Base-by-base conservation (phyloP, 768 basidiomycete genomes). In the Auriculariales sp. region DNA sequence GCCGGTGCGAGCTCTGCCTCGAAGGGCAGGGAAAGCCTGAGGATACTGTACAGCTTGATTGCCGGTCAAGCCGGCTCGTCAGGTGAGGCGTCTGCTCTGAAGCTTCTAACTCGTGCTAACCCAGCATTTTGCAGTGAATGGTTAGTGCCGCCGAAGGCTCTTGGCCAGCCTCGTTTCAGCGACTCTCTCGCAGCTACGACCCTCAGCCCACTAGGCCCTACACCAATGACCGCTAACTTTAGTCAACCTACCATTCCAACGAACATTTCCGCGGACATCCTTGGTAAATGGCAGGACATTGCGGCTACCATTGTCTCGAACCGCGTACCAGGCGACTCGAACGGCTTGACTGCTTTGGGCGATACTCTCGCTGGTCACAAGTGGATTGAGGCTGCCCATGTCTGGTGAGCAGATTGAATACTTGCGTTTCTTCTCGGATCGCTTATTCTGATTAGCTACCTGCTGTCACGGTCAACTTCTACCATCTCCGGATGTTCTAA, bases 311-410 rank as follows among this genome's bases (percentile, higher is more conserved):
- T 94, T 49, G 58, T 90, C 19, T 78, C 81, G 25, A 86, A 78
- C 48, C 77, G 79, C n/a, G 62, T 77, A 56, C 63, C 75, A 0
- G 87, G 92, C 50, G 74, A 78, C 44, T 80, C 83, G 0, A 73
- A 80, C 11, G 79, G 87, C 14, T 60, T 98, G 49, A 85, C 88
- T 27, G 75, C 83, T 12, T 72, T 99, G 1, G 94, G 92, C 32
- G 89, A 94, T 59, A 79, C 77, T 55, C 70, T 99, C n/a, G 61
- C 68, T 12, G 68, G 75, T 3, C 79, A 82, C 55, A 73, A 83
- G 29, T 79, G 86, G 66, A 64, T 77, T 7, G 83, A 92, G 56
- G 91, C 92, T 15, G 90, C 91, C 22, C 93, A 98, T 69, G 78
- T 71, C 51, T 99, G 95, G 94, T 97, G 58, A 54, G 81, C 67